Conservation (phyloP, 169 alveolate genomes). For the Eimeria necatrix region DNA sequence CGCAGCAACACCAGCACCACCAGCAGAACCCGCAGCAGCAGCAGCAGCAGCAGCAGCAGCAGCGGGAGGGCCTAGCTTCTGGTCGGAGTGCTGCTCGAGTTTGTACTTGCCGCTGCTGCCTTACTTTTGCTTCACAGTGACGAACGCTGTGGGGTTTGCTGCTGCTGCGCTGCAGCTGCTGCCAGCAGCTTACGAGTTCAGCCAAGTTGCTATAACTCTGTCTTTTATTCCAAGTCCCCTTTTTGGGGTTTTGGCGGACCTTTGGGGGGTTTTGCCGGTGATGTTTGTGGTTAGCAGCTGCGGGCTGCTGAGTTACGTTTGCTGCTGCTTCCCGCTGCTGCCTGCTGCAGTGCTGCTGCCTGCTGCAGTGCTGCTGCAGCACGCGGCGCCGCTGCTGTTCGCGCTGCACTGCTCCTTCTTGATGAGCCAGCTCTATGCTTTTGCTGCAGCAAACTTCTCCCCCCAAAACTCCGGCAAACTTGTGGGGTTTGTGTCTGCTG, state of each 20-base stretch:
- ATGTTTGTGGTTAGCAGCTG: conserved; percentile 6
- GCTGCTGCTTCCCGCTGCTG: conserved; percentile 75
- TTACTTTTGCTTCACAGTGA: conserved; percentile 6
- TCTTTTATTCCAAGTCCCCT: conserved; percentile 49
- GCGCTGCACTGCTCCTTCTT: conserved; percentile 54
- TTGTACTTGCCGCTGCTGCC: conserved; percentile 45
- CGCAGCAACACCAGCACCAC: not conserved
- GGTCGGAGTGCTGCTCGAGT: not conserved
- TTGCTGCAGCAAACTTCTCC: conserved; percentile 29
- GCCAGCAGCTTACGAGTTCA: conserved; percentile 61
- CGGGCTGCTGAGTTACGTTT: conserved; percentile 47
- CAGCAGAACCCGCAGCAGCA: conserved; percentile 10
- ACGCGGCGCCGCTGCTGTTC: conserved; percentile 11
- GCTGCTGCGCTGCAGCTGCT: conserved; percentile 39
- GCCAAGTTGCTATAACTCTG: conserved; percentile 16
- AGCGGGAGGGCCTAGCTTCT: too few relatives aligned
- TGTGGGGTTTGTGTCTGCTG: conserved; percentile 54
- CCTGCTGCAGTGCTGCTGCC: too few relatives aligned
- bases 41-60: not conserved
- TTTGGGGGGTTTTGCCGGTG: conserved; percentile 45
- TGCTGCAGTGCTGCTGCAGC: conserved; percentile 3
- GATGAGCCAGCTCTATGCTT: conserved; percentile 57
- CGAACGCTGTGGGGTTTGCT: not conserved
- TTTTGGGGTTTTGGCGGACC: conserved; percentile 19
- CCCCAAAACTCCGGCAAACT: conserved; percentile 57